Conservation (phyloP, 108 stramenopile genomes). For the Hondaea fermentalgiana region DNA sequence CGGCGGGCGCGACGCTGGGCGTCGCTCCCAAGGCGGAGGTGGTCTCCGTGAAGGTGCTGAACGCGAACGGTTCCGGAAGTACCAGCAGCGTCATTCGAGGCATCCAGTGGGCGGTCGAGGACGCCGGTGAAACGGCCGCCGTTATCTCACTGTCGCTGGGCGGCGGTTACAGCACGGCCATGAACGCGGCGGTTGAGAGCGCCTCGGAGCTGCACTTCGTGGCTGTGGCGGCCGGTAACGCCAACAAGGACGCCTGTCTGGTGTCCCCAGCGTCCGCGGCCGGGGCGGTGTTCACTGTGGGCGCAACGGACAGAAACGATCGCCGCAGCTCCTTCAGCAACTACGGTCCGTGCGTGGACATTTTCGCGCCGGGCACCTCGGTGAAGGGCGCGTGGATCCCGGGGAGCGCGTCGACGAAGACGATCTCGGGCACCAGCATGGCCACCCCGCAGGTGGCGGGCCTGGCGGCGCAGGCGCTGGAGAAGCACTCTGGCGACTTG, state of each 20-base stretch:
- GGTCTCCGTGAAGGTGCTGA: neutral
- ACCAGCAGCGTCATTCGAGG: neutral
- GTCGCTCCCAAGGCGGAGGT: neutral
- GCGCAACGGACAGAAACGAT: neutral
- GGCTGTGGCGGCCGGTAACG: slow-evolving; percentile 18
- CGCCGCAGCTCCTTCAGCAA: neutral
- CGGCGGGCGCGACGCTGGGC: neutral
- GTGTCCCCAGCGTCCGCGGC: neutral
- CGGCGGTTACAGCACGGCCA: neutral
- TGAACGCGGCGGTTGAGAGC: neutral
- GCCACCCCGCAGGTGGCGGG: slow-evolving; percentile 10
- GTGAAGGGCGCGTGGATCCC: neutral
- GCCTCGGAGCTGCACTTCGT: neutral
- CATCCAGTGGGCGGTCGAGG: neutral
- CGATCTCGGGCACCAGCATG: neutral
- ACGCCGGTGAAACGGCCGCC: neutral
- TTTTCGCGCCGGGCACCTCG: slow-evolving; percentile 8
- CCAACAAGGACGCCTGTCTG: neutral
- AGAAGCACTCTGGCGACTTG: neutral
- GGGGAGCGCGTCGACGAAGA: too few species aligned
- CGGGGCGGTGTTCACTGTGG: neutral
- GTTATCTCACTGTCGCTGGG: slow-evolving; percentile 23
- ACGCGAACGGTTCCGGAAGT: neutral
- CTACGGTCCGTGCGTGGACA: slow-evolving; percentile 11
- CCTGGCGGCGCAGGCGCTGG: neutral